Percentiles rank a stretch among this genome's conserved stretches.
phyloP scores from a whole-genome alignment of 768 basidiomycete species.

The Boletus edulis region DNA sequence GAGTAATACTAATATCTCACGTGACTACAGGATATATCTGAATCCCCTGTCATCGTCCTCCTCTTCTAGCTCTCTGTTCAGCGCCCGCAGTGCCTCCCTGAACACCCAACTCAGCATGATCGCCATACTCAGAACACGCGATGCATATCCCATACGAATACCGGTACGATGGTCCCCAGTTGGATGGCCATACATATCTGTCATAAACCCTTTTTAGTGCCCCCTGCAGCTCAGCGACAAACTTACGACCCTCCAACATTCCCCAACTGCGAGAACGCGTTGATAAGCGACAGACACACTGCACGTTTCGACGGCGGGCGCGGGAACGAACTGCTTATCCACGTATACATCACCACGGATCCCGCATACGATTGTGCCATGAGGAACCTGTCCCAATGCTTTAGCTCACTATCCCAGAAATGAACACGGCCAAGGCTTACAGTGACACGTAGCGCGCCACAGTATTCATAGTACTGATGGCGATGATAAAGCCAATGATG shows the following conservation, averaged over 20 bases:
- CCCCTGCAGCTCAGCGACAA: background rate
- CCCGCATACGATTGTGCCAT: slow-evolving; percentile 75
- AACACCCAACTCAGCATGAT: slow-evolving; percentile 53
- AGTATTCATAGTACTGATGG: slow-evolving; percentile 62
- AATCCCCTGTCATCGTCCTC: slow-evolving; percentile 38
- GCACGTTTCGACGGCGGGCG: slow-evolving; percentile 83
- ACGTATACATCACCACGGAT: slow-evolving; percentile 59
- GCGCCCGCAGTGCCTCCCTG: slow-evolving; percentile 38
- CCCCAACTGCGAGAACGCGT: slow-evolving; percentile 79
- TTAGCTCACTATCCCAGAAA: slow-evolving; percentile 5
- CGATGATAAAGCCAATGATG: slow-evolving; percentile 65
- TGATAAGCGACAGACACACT: slow-evolving; percentile 77
- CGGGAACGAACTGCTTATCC: slow-evolving; percentile 61
- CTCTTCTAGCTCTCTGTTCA: slow-evolving; percentile 37
- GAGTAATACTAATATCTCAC: background rate
- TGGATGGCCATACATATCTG: slow-evolving; percentile 64
- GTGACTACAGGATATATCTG: slow-evolving; percentile 46
- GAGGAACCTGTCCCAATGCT: slow-evolving; percentile 50
- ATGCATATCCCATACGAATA: slow-evolving; percentile 75
- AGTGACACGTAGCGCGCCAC: slow-evolving; percentile 63
- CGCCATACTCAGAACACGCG: slow-evolving; percentile 46
- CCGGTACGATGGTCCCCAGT: slow-evolving; percentile 72
- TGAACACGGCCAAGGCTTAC: slow-evolving; percentile 37
- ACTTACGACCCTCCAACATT: slow-evolving; percentile 82
- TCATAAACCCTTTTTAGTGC: slow-evolving; percentile 1